A percentile compares a stretch with the other conserved stretches of the same genome.
phyloP scores from a whole-genome alignment of 257 asterid species.

The Capsicum pubescens region DNA sequence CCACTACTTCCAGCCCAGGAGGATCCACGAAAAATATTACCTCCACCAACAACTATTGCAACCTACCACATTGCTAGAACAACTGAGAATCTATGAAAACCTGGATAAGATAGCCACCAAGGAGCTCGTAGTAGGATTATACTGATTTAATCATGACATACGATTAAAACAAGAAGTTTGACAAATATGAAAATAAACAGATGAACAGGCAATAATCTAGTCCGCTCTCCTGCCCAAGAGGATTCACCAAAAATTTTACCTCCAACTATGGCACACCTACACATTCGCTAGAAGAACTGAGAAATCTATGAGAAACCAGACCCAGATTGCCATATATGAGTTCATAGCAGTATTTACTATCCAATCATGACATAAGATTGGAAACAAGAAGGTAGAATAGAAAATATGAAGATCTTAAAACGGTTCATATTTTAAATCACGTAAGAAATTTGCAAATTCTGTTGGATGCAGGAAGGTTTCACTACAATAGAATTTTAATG shows the following conservation, averaged over 20 bases:
- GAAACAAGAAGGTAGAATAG: slow-evolving; percentile 6
- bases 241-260: slow-evolving; percentile 94
- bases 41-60: slow-evolving; percentile 96
- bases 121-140: background rate
- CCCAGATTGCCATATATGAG: background rate
- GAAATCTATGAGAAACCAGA: background rate
- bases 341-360: slow-evolving; percentile 10
- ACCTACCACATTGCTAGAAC: slow-evolving; percentile 53
- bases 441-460: background rate
- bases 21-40: slow-evolving; percentile 95
- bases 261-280: slow-evolving; percentile 88
- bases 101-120: background rate
- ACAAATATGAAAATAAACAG: slow-evolving; percentile 26
- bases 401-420: background rate
- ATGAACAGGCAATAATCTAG: slow-evolving; percentile 72
- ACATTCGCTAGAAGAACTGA: slow-evolving; percentile 24
- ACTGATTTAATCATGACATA: background rate
- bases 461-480: background rate
- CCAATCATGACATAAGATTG: background rate
- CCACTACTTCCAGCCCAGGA: slow-evolving; percentile 95
- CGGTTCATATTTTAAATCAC: background rate
- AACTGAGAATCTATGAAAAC: background rate
- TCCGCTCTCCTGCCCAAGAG: slow-evolving; percentile 90
- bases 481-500: background rate
- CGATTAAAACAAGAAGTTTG: background rate